Evolutionary conservation across 73 alveolate species (phyloP).

Genomic region (Tetrahymena elliotti): DNA sequence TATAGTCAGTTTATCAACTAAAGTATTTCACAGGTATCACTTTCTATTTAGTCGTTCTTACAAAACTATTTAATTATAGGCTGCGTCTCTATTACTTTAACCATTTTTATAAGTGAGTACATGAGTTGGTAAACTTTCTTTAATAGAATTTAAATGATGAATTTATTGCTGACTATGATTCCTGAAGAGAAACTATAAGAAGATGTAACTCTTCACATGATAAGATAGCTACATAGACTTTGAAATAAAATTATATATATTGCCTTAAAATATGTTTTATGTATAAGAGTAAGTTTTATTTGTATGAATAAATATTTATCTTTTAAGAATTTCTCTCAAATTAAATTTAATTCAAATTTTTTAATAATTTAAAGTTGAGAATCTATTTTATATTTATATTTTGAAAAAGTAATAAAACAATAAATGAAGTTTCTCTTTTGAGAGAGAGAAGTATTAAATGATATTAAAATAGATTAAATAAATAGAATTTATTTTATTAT

Average conservation of each 20-base stretch:
- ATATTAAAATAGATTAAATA: too few species aligned
- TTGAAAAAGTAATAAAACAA: too few species aligned
- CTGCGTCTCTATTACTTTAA: not conserved
- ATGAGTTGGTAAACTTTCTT: not conserved
- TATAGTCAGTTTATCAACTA: not conserved
- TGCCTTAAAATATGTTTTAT: too few species aligned
- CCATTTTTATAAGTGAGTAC: not conserved
- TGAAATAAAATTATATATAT: not conserved
- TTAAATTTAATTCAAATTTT: too few species aligned
- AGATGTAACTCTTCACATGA: not conserved
- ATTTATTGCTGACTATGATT: not conserved
- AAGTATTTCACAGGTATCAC: not conserved
- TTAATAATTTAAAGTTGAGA: too few species aligned
- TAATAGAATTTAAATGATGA: not conserved
- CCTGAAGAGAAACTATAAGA: not conserved
- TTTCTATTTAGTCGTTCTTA: not conserved
- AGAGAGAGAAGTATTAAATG: too few species aligned
- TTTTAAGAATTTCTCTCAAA: too few species aligned
- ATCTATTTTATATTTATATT: too few species aligned
- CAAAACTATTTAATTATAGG: not conserved
- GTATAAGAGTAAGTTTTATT: too few species aligned
- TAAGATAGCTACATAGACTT: not conserved
- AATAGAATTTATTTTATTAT: too few species aligned
- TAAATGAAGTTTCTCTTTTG: too few species aligned
- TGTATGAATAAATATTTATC: too few species aligned